Conservation (phyloP, 2,329 filamentous ascomycete genomes). For the Aspergillus chevalieri region DNA sequence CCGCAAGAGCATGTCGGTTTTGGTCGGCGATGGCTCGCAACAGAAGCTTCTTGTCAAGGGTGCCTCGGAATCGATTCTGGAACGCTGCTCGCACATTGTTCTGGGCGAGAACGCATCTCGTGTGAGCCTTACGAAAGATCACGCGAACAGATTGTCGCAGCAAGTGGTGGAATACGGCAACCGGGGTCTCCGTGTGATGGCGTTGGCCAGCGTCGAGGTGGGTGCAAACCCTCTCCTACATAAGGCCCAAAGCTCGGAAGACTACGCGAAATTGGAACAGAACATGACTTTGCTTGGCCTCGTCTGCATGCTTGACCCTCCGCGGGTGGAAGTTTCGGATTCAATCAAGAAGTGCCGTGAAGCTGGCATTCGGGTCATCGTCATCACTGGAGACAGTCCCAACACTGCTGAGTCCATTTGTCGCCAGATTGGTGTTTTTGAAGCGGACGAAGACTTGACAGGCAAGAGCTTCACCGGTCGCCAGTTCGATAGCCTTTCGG, state of each 20-base stretch:
- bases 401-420: conserved; percentile 98
- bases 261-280: conserved; percentile 85
- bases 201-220: conserved; percentile 76
- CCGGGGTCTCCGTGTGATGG: conserved; percentile 87
- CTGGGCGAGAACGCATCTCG: conserved; percentile 73
- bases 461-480: conserved; percentile 95
- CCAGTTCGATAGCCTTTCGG: conserved; percentile 81
- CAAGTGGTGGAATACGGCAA: conserved; percentile 89
- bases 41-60: conserved; percentile 92
- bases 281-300: conserved; percentile 91
- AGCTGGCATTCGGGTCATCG: conserved; percentile 91
- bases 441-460: conserved; percentile 67
- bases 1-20: conserved; percentile 97
- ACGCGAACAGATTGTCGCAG: conserved; percentile 63
- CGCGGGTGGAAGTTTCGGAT: conserved; percentile 78
- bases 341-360: conserved; percentile 86
- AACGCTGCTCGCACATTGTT: conserved; percentile 78
- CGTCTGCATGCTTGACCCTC: conserved; percentile 93
- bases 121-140: conserved; percentile 63
- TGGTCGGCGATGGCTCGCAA: conserved; percentile 63
- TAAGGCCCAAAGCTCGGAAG: conserved; percentile 71
- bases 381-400: conserved; percentile 96
- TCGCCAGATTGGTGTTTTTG: conserved; percentile 92
- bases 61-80: conserved; percentile 88
- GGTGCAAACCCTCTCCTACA: conserved; percentile 62